These are phyloP conservation scores for Capsicum rhomboideum DNA, from an alignment of 257 asterid species.

Conservation along the genomic window DNA sequence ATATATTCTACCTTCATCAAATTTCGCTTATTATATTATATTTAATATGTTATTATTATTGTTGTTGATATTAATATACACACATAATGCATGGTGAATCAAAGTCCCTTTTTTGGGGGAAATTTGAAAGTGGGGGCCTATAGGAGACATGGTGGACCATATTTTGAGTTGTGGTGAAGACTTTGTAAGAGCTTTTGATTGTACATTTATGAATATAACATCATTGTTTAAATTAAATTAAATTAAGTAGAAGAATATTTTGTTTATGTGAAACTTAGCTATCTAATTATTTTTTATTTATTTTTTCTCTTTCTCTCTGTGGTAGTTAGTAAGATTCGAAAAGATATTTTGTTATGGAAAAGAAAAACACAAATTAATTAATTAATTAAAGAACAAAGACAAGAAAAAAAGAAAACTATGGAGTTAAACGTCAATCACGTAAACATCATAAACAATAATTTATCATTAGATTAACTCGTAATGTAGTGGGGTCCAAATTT, in stretches of 20 bases:
- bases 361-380: slow-evolving; percentile 17
- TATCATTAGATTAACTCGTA: slow-evolving; percentile 40
- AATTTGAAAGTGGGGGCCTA: no score
- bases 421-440: slow-evolving; percentile 94
- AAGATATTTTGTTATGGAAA: slow-evolving; percentile 47
- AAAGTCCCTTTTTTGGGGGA: no score
- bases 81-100: not conserved
- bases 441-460: slow-evolving; percentile 66
- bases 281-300: no score
- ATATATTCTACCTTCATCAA: not conserved
- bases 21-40: not conserved
- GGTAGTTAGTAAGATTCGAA: slow-evolving; percentile 82
- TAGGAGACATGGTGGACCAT: slow-evolving; percentile 63
- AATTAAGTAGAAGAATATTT: not conserved
- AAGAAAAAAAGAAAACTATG: not conserved
- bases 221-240: not conserved
- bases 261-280: not conserved
- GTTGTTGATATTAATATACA: not conserved
- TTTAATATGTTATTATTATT: not conserved
- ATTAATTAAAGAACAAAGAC: not conserved
- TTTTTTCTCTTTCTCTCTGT: slow-evolving; percentile 11
- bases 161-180: slow-evolving; percentile 62
- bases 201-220: slow-evolving; percentile 7
- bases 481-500: slow-evolving; percentile 32
- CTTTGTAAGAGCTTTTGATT: slow-evolving; percentile 42